phyloP scores from a whole-genome alignment of 164 flowering plant species.

The Aristolochia fimbriata region DNA sequence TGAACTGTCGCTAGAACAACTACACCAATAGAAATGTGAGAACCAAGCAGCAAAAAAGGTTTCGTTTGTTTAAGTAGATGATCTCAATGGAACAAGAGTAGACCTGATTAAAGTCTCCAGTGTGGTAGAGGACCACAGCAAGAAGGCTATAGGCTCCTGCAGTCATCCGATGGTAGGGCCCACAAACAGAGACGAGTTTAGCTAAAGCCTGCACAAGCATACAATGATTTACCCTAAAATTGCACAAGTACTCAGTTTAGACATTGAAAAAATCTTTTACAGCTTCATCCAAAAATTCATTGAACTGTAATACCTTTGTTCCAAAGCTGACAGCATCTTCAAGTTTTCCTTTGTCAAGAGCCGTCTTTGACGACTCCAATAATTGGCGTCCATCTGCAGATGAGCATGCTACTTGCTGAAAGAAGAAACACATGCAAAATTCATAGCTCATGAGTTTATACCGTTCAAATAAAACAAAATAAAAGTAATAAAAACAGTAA shows the following conservation, averaged over 20 bases:
- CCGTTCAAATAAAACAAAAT: not conserved
- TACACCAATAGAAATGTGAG: not conserved
- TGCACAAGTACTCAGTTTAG: not conserved
- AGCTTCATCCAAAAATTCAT: not conserved
- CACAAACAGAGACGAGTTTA: constrained; percentile 94
- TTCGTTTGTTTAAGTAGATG: not conserved
- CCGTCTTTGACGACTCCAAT: constrained; percentile 94
- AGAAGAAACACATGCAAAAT: not conserved
- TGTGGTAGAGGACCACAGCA: constrained; percentile 95
- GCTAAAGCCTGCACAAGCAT: constrained; percentile 64
- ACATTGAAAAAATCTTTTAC: not conserved
- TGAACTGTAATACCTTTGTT: constrained; percentile 84
- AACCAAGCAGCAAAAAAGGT: not conserved
- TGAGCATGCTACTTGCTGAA: constrained; percentile 98
- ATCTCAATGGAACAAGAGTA: not conserved
- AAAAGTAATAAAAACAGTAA: not conserved
- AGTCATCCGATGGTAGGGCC: constrained; percentile 98
- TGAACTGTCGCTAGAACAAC: not conserved
- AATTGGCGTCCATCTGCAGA: constrained; percentile 98
- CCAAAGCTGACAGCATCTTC: constrained; percentile 98
- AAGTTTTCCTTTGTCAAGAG: constrained; percentile 96
- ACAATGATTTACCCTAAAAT: not conserved
- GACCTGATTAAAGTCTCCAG: constrained; percentile 99
- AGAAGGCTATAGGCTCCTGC: constrained; percentile 99
- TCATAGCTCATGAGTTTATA: not conserved